Evolutionary conservation across 495 filamentous ascomycete genomes (phyloP), one percentile per base, ranked within the genome.

Genomic region (Aspergillus sclerotioniger): DNA sequence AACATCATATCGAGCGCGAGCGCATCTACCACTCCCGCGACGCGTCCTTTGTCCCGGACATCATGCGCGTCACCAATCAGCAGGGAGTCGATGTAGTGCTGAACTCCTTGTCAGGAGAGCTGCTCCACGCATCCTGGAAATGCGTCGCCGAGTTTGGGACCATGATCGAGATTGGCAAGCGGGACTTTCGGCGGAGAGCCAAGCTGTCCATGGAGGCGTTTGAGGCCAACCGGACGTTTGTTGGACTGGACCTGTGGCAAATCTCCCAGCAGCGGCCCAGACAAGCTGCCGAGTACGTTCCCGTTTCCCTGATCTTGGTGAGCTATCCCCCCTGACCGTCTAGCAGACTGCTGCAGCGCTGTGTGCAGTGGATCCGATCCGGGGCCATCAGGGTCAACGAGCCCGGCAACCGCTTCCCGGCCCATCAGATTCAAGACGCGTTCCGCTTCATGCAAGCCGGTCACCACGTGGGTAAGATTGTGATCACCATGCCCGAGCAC

Each of bases 11-110:
- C 17, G 67, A 71, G 0, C 51, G 60, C 0, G 55, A 71, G 0
- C 75, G 71, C 17, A 84, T 86, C 19, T 82, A 84, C 57, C 67
- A 76, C 50, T 84, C 78, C 31, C 67, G 78, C n/a, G 70, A 79
- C 35, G 57, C 69, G 0, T 67, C 73, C 3, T 85, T 84, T 59
- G 53, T 71, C 0, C 58, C 71, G 20, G 77, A 71, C 15, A 49
- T 85, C 0, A 67, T 81, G 39, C 54, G 68, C 0, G 72, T 70
- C 13, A 88, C 84, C 0, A 46, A 67, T 6, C 72, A 76, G 15
- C 61, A 56, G 6, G 81, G 83, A 6, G 78, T 83, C 39, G 79
- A 83, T 31, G 60, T 83, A 6, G 76, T 82, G 7, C 68, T 84
- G 21, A 81, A 83, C 52, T 77, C 79, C 10, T 66, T 84, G 8